Evolutionary conservation across 108 stramenopile genomes (phyloP).

Genomic region (Seminavis robusta): DNA sequence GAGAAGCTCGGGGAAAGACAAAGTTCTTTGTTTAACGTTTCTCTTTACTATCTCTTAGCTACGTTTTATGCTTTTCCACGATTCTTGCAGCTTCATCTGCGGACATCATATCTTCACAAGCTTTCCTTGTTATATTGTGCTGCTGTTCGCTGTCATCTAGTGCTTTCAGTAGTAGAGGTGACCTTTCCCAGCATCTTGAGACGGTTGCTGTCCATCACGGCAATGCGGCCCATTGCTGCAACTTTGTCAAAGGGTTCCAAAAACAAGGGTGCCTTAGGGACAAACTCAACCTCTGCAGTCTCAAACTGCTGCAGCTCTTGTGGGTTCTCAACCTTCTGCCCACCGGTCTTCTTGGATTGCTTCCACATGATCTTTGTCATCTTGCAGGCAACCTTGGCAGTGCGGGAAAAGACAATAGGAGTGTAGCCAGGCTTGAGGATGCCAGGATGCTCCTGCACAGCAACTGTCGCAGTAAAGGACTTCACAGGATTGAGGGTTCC

Average conservation of each 20-base stretch:
- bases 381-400: conserved; percentile 72
- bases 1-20: too few relatives aligned
- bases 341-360: conserved; percentile 66
- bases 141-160: too few relatives aligned
- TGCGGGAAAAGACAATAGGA: conserved; percentile 64
- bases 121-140: too few relatives aligned
- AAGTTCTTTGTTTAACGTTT: too few relatives aligned
- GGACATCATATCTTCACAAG: too few relatives aligned
- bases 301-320: conserved; percentile 53
- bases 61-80: too few relatives aligned
- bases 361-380: conserved; percentile 72
- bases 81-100: too few relatives aligned
- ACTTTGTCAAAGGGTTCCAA: conserved; percentile 55
- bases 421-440: conserved; percentile 54
- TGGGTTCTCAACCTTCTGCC: conserved; percentile 56
- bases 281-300: conserved; percentile 63
- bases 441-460: conserved; percentile 61
- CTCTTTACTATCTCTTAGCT: too few relatives aligned
- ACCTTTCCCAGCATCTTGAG: conserved; percentile 78
- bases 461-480: conserved; percentile 54
- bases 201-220: conserved; percentile 67
- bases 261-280: conserved; percentile 49
- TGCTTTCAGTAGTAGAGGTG: too few relatives aligned
- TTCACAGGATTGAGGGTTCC: conserved; percentile 47
- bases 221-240: conserved; percentile 61